These are phyloP conservation scores for Dothideomycetes sp. DNA, from an alignment of 2,329 filamentous ascomycete genomes.

Conservation along the genomic window DNA sequence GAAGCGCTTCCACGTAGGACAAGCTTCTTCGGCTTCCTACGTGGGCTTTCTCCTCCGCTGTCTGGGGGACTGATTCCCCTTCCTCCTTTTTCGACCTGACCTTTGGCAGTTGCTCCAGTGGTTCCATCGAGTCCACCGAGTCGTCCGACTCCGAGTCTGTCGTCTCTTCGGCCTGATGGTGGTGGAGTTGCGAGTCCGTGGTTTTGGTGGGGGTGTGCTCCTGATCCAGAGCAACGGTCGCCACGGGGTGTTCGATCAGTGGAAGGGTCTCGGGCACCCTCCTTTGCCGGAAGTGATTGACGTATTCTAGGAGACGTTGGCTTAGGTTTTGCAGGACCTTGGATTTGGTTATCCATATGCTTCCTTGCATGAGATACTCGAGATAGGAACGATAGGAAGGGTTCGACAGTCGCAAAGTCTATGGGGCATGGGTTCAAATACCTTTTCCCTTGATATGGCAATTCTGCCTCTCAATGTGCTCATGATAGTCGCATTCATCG, in stretches of 20 bases:
- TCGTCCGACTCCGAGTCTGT: conserved; percentile 12
- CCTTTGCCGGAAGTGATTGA: conserved; percentile 1
- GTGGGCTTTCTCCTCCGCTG: conserved; percentile 8
- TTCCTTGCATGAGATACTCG: conserved; percentile 1
- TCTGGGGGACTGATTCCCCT: conserved; percentile 3
- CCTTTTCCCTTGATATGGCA: conserved; percentile 21
- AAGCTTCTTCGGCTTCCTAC: conserved; percentile 14
- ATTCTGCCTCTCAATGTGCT: conserved; percentile 37
- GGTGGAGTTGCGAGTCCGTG: too few relatives aligned
- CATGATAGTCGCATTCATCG: conserved; percentile 42
- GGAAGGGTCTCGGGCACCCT: background rate
- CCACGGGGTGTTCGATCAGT: conserved; percentile 6
- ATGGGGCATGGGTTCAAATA: conserved; percentile 6
- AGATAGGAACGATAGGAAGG: background rate
- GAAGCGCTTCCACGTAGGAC: conserved; percentile 18
- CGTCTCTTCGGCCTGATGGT: conserved; percentile 7
- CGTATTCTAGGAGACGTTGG: conserved; percentile 12
- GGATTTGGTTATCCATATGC: conserved; percentile 13
- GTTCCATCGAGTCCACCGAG: conserved; percentile 11
- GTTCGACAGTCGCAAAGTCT: too few relatives aligned
- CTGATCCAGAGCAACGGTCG: background rate
- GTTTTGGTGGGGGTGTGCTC: conserved; percentile 8
- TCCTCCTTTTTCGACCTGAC: conserved; percentile 10
- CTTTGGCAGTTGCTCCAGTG: conserved; percentile 11
- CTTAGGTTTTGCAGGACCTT: conserved; percentile 16